Percentiles rank a stretch among this genome's conserved stretches.
Evolutionary conservation across 257 asterid genomes (phyloP).

Genomic region (Ehretia macrophylla): DNA sequence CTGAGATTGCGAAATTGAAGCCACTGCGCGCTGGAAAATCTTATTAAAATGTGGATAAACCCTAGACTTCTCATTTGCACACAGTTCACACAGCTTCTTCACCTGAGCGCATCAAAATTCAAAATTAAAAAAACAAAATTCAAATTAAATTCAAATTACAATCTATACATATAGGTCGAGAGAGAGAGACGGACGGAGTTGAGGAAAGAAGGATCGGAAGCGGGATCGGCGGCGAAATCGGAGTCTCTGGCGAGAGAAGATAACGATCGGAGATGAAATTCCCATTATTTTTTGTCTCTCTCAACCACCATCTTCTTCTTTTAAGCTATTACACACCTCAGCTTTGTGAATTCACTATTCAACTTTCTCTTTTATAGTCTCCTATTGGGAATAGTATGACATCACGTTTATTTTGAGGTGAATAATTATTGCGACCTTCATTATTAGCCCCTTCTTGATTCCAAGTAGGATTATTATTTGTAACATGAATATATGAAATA

Average conservation of each 20-base stretch:
- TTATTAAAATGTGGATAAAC: constrained; percentile 78
- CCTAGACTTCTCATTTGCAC: constrained; percentile 72
- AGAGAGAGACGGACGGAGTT: constrained; percentile 39
- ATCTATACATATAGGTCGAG: background rate
- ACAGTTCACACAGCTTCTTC: constrained; percentile 57
- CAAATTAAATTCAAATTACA: background rate
- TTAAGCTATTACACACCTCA: too few relatives aligned
- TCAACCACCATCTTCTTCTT: background rate
- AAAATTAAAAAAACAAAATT: constrained; percentile 4
- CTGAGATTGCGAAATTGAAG: constrained; percentile 65
- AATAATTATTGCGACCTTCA: too few relatives aligned
- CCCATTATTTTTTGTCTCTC: constrained; percentile 45
- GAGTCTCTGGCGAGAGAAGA: constrained; percentile 76
- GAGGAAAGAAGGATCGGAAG: constrained; percentile 69
- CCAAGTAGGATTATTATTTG: too few relatives aligned
- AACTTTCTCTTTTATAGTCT: too few relatives aligned
- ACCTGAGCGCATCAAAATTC: constrained; percentile 45
- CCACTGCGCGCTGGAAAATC: constrained; percentile 72
- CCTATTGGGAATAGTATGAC: too few relatives aligned
- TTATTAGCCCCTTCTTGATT: too few relatives aligned
- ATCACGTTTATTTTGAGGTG: too few relatives aligned
- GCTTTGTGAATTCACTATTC: too few relatives aligned
- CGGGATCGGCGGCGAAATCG: constrained; percentile 60
- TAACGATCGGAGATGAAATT: constrained; percentile 67
- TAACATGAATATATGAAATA: too few relatives aligned